Evolutionary conservation across 805 yeast species (phyloP).

Genomic region (Hanseniaspora taiwanica): DNA sequence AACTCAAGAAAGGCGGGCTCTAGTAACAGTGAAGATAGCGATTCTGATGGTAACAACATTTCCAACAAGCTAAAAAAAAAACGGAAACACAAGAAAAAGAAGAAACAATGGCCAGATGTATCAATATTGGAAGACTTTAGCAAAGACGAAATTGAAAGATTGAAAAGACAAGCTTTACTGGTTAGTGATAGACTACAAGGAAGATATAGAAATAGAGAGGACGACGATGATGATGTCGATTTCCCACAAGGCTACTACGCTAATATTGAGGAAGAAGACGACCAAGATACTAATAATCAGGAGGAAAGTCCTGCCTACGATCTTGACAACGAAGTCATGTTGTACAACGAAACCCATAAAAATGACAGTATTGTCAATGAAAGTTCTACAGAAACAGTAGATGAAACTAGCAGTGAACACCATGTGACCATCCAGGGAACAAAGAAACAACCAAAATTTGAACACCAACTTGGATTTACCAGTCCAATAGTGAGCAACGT

Average conservation of each 20-base stretch:
- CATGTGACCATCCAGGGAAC: slow-evolving; percentile 1
- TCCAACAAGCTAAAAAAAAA: slow-evolving; percentile 9
- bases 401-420: neutral
- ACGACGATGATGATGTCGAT: too few species aligned
- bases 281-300: slow-evolving; percentile 24
- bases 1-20: too few species aligned
- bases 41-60: slow-evolving; percentile 1
- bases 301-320: neutral
- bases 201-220: slow-evolving; percentile 11
- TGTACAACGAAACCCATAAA: too few species aligned
- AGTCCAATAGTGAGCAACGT: slow-evolving; percentile 32
- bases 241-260: neutral
- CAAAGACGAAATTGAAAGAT: slow-evolving; percentile 45
- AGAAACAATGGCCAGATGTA: slow-evolving; percentile 72
- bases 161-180: slow-evolving; percentile 27
- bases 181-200: slow-evolving; percentile 7
- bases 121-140: slow-evolving; percentile 64
- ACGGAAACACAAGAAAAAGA: slow-evolving; percentile 1
- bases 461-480: slow-evolving; percentile 16
- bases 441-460: slow-evolving; percentile 9
- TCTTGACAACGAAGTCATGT: too few species aligned
- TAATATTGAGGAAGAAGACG: slow-evolving; percentile 20
- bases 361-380: slow-evolving; percentile 21
- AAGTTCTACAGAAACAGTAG: slow-evolving; percentile 4
- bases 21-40: too few species aligned